Conservation (phyloP, 129 eudicot genomes). For the Silybum marianum region DNA sequence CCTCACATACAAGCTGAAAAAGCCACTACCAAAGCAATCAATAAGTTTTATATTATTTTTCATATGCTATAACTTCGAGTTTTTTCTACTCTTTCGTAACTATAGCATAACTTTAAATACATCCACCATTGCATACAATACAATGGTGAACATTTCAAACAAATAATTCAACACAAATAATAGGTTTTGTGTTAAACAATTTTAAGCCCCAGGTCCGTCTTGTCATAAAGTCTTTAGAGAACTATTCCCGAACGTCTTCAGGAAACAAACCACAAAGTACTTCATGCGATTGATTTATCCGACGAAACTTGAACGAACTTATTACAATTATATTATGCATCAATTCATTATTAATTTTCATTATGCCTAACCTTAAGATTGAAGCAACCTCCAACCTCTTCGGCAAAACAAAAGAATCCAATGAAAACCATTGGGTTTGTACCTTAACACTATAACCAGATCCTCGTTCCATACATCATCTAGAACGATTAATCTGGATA, state of each 20-base stretch:
- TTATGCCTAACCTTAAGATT: not conserved
- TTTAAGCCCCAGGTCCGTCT: not conserved
- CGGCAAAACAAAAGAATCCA: not conserved
- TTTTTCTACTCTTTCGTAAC: not conserved
- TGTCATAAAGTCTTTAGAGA: not conserved
- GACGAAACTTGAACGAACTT: not conserved
- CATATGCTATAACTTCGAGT: not conserved
- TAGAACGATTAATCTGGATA: not conserved
- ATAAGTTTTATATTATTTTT: not conserved
- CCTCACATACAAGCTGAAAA: not conserved
- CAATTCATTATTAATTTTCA: not conserved
- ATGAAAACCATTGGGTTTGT: not conserved
- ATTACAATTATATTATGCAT: too few species aligned
- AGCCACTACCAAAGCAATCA: not conserved
- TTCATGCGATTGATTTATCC: not conserved
- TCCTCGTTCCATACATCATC: not conserved
- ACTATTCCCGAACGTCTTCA: not conserved
- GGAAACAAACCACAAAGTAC: not conserved
- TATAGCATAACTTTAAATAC: not conserved
- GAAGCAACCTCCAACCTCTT: not conserved
- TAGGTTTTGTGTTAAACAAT: not conserved
- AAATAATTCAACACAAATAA: not conserved
- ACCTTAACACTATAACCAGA: not conserved
- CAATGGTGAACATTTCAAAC: not conserved
- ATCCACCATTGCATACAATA: not conserved